Base-by-base conservation (phyloP, 2,329 filamentous ascomycete species). In the Verticillium isaacii region DNA sequence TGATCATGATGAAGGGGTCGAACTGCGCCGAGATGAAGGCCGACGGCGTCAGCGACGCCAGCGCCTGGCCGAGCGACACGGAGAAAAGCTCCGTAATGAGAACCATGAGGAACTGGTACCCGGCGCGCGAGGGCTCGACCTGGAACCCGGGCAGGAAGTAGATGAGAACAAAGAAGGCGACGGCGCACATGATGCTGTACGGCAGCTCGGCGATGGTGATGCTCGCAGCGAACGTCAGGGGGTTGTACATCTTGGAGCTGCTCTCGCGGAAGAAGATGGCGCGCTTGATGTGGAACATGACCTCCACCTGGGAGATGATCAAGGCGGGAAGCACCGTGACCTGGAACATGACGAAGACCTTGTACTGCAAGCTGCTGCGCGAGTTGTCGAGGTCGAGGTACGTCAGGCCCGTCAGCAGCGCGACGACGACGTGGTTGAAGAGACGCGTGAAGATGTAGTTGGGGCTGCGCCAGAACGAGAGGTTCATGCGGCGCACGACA, bases 281-380 rank as follows among this genome's bases (percentile, higher is more conserved):
- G 54, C 92, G 86, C 64, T 89, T 88, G 69, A 93, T 80, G 70
- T 93, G 89, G 73, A 91, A 96, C 78, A 93, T 93, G 50, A 89
- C 86, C 74, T 96, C 90, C 60, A 96, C 89, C 70, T 96, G 92
- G 1, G 88, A 87, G 61, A 96, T 86, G 73, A 96, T 92, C 34
- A 96, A 81, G 1, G 91, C 90, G 0, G 92, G 92, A 32, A 97
- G 82, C 25, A 96, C 90, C 0, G 91, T 92, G 59, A 93, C 86
- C 73, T 96, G 92, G 84, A 97, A 97, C 73, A 95, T 91, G 74
- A 94, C 86, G 75, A 97, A 97, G 65, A 97, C 85, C 63, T 89
- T 88, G 79, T 95, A 91, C 74, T 97, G 93, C 5, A 97, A 82
- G 1, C 89, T 91, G 1, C 88, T 78, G 11, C 89, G 85, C 2